Evolutionary conservation across 148 eudicot genomes (phyloP).

Genomic region (Nyssa sinensis): DNA sequence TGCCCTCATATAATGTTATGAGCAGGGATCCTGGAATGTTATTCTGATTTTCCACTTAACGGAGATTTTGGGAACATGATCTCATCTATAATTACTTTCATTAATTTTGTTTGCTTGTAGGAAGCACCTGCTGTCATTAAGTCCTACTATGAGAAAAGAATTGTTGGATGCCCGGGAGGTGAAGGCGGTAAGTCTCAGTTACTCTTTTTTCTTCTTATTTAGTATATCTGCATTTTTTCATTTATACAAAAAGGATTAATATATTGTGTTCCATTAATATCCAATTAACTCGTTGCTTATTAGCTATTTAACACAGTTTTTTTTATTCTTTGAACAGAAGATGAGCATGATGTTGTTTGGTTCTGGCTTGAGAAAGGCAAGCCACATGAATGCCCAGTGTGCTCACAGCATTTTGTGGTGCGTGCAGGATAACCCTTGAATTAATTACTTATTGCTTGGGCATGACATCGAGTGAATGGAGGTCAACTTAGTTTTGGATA

Average conservation of each 20-base stretch:
- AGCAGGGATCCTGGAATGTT: neutral
- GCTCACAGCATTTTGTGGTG: constrained; percentile 84
- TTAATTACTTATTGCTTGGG: neutral
- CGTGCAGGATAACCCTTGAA: constrained; percentile 19
- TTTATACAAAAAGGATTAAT: neutral
- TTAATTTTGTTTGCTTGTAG: constrained; percentile 41
- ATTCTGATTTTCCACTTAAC: neutral
- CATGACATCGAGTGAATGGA: neutral
- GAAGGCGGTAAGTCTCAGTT: constrained; percentile 63
- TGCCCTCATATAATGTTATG: neutral
- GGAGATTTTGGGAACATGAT: constrained; percentile 10
- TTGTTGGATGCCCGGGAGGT: constrained; percentile 91
- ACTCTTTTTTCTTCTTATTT: neutral
- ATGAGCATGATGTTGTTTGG: constrained; percentile 96
- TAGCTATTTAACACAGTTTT: constrained; percentile 4
- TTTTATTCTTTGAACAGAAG: constrained; percentile 49
- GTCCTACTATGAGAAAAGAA: constrained; percentile 70
- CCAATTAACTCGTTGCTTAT: constrained; percentile 5
- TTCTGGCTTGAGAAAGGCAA: constrained; percentile 90
- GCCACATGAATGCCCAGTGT: constrained; percentile 88
- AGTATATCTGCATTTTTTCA: no score
- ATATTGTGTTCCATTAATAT: neutral
- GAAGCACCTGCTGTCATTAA: constrained; percentile 73
- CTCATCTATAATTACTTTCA: neutral
- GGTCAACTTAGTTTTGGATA: neutral